Evolutionary conservation across 306 rosid genomes (phyloP).

Genomic region (Vigna mungo): DNA sequence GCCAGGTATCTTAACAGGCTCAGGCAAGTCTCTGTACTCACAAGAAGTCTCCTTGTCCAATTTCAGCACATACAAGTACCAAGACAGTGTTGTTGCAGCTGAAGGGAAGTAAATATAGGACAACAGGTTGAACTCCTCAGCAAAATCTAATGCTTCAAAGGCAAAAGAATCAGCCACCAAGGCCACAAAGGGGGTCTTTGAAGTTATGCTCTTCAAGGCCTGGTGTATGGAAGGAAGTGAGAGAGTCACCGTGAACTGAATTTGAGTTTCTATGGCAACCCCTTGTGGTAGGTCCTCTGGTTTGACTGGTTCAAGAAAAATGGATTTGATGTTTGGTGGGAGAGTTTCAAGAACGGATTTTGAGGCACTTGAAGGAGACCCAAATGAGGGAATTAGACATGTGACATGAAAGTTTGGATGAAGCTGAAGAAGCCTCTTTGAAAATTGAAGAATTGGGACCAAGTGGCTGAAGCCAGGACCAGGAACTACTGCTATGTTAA

Average conservation of each 20-base stretch:
- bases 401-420: constrained; percentile 37
- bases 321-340: constrained; percentile 29
- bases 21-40: constrained; percentile 30
- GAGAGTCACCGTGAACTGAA: neutral
- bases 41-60: constrained; percentile 34
- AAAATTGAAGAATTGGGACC: constrained; percentile 44
- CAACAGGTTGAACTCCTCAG: constrained; percentile 35
- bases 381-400: constrained; percentile 34
- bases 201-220: constrained; percentile 6
- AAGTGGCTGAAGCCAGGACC: constrained; percentile 42
- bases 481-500: constrained; percentile 39
- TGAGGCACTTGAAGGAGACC: constrained; percentile 29
- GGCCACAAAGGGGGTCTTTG: constrained; percentile 14
- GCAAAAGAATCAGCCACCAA: constrained; percentile 28
- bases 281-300: constrained; percentile 18
- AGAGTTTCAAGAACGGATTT: constrained; percentile 24
- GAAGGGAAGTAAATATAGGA: constrained; percentile 17
- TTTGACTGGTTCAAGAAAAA: constrained; percentile 22
- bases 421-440: constrained; percentile 35
- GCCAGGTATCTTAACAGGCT: constrained; percentile 32
- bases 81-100: constrained; percentile 20
- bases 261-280: neutral
- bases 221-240: constrained; percentile 33
- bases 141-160: constrained; percentile 9
- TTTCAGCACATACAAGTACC: neutral